Base-by-base conservation (phyloP, 2,329 filamentous ascomycete genomes). In the Lasiodiplodia citricola region DNA sequence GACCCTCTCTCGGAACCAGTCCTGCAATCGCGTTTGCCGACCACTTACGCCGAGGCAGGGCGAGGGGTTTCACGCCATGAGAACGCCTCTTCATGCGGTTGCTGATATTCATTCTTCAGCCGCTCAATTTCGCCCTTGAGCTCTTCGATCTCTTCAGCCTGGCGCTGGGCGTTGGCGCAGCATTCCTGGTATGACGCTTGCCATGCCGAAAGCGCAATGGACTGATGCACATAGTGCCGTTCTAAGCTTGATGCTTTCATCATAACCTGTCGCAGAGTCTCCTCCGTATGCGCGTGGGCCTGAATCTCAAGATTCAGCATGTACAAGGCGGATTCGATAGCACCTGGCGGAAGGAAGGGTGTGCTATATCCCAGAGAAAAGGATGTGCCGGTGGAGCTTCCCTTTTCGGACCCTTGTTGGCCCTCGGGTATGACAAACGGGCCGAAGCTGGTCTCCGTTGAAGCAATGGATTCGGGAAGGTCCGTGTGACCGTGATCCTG, bases 181-280 rank as follows among this genome's bases (percentile, higher is more conserved):
- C 10, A 58, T 18, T 41, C 55, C 11, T 58, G n/a, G n/a, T 58
- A 25, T 23, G n/a, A 58, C 4, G 13, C 13, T 58, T 58, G 35
- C 55, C 35, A 58, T 41, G 55, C 55, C 41, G 55, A 35, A 18
- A 58, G 55, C 8, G 55, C 55, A 2, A 58, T 58, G 4, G n/a
- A 18, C 35, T 58, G 35, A 18, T 58, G 8, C 4, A 18, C 16
- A 13, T 58, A 58, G 18, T 41, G 5, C 35, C 55, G 35, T 35
- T 58, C 35, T 5, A 58, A n/a, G 55, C 35, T 44, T 11, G 35
- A 58, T 10, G 55, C 55, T 18, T 58, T 58, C n/a, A 58, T 58
- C 6, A 35, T 14, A 13, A n/a, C 35, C 35, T 18, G 10, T 11
- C 16, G 35, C 6, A 58, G 55, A 41, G n/a, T 18, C 35, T 18